Conservation (phyloP, 2,329 filamentous ascomycete genomes). For the Fusarium haematococcum region DNA sequence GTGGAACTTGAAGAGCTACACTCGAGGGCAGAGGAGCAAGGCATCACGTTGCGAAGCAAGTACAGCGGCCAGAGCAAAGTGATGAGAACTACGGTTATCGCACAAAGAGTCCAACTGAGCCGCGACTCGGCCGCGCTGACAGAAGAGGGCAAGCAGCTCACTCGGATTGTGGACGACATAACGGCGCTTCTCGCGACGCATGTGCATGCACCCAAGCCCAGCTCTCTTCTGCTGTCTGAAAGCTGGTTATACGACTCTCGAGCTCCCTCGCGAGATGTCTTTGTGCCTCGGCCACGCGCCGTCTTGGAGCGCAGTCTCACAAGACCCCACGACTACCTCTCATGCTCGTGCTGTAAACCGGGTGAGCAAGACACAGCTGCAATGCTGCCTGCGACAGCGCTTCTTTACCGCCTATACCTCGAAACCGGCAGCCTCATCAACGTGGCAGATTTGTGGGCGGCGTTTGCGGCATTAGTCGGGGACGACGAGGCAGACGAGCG, state of each 20-base stretch:
- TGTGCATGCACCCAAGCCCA: constrained; percentile 41
- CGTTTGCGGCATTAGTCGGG: constrained; percentile 75
- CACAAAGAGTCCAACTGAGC: constrained; percentile 84
- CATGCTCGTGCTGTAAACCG: constrained; percentile 74
- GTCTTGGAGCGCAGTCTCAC: constrained; percentile 78
- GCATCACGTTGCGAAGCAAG: constrained; percentile 74
- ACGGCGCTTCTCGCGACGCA: constrained; percentile 43
- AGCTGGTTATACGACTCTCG: constrained; percentile 80
- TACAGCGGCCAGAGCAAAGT: constrained; percentile 79
- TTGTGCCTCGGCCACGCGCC: constrained; percentile 77
- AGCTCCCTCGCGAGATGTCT: constrained; percentile 77
- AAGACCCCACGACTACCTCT: constrained; percentile 81
- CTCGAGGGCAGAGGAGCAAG: constrained; percentile 56
- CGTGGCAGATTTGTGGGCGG: constrained; percentile 81
- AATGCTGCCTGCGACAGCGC: constrained; percentile 76
- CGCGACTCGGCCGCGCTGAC: constrained; percentile 79
- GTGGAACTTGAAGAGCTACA: constrained; percentile 61
- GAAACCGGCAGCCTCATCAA: constrained; percentile 84
- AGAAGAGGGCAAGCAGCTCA: constrained; percentile 77
- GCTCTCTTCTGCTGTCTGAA: constrained; percentile 73
- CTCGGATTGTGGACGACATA: constrained; percentile 69
- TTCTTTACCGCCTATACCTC: constrained; percentile 82
- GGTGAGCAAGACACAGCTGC: constrained; percentile 63
- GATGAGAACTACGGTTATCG: constrained; percentile 81
- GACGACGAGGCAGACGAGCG: constrained; percentile 59